Conservation (phyloP, 31 red algal species). For the Porphyra umbilicalis region DNA sequence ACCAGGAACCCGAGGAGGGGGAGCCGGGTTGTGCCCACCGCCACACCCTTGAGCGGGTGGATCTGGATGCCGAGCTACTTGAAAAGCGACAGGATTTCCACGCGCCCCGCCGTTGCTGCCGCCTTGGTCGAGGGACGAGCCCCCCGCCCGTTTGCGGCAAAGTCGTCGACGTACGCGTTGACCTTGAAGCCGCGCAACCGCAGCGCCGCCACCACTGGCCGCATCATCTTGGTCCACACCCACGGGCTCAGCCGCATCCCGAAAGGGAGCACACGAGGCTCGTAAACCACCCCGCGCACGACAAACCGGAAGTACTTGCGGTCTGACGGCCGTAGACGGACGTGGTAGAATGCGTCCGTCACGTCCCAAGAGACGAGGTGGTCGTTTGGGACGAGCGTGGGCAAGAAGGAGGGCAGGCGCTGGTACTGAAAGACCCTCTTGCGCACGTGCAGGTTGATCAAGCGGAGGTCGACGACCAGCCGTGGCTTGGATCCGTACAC, state of each 20-base stretch:
- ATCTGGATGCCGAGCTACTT: no score
- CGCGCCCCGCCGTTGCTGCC: no score
- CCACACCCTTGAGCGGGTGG: no score
- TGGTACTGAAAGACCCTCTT: not conserved
- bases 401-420: no score
- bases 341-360: constrained; percentile 25
- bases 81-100: no score
- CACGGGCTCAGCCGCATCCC: constrained; percentile 8
- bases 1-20: no score
- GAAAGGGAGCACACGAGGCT: constrained; percentile 18
- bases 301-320: constrained; percentile 3
- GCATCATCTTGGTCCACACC: constrained; percentile 1
- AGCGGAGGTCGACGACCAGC: not conserved
- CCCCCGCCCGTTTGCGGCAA: no score
- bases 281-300: not conserved
- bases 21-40: no score
- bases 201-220: not conserved
- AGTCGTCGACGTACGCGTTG: no score
- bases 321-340: constrained; percentile 11
- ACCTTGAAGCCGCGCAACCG: no score
- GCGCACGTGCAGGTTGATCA: not conserved
- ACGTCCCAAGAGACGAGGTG: constrained; percentile 19
- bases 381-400: constrained; percentile 6
- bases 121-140: no score
- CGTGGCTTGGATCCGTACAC: not conserved